phyloP scores from a whole-genome alignment of 495 filamentous ascomycete genomes.

The Pseudevernia furfuracea region DNA sequence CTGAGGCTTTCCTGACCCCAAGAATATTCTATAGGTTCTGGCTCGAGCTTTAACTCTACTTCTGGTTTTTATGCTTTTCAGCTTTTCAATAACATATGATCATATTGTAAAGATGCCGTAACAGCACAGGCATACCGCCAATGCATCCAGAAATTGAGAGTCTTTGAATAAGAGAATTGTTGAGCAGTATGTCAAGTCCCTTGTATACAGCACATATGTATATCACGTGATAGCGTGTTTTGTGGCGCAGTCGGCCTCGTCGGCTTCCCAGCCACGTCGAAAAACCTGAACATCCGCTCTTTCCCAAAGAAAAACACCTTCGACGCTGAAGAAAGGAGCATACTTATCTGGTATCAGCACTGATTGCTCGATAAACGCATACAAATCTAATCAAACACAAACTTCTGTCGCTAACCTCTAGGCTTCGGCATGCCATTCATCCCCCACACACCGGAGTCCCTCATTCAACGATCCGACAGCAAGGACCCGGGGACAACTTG shows the following conservation, averaged over 20 bases:
- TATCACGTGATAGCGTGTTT: not conserved
- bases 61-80: too few species aligned
- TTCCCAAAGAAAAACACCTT: not conserved
- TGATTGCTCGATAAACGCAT: not conserved
- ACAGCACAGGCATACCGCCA: too few species aligned
- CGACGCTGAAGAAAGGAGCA: not conserved
- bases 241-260: not conserved
- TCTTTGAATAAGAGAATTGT: not conserved
- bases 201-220: not conserved
- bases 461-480: slow-evolving; percentile 69
- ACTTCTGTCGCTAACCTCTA: not conserved
- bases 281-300: not conserved
- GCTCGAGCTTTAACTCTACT: too few species aligned
- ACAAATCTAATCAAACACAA: not conserved
- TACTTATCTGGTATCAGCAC: not conserved
- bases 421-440: slow-evolving; percentile 58
- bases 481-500: slow-evolving; percentile 81
- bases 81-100: too few species aligned
- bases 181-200: not conserved
- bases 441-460: slow-evolving; percentile 75
- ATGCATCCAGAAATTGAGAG: too few species aligned
- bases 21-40: too few species aligned
- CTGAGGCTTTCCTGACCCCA: too few species aligned
- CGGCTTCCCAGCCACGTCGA: not conserved
- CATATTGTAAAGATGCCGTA: too few species aligned